A percentile compares a stretch with the other conserved stretches of the same genome.
phyloP scores from a whole-genome alignment of 768 basidiomycete species.

The Rhizopogon sp. region DNA sequence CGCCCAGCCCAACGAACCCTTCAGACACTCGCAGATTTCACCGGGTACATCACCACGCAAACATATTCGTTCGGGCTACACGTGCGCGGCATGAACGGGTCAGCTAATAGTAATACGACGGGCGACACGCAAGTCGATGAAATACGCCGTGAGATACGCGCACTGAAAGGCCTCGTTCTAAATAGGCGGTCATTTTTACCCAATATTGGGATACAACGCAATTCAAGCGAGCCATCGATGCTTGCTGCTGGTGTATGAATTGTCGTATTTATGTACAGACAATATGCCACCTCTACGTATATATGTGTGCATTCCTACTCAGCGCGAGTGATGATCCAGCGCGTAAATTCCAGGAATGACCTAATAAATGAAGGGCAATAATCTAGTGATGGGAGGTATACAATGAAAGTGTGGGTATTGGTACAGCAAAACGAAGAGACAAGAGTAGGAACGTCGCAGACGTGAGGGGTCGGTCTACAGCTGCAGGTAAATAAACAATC shows the following conservation, averaged over 20 bases:
- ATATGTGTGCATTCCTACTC: neutral
- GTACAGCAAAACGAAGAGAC: neutral
- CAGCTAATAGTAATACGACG: constrained; percentile 2
- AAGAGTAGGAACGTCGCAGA: neutral
- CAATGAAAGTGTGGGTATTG: neutral
- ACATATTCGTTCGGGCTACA: constrained; percentile 40
- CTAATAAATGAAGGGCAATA: neutral
- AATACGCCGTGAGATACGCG: constrained; percentile 65
- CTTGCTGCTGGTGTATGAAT: neutral
- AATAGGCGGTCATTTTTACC: constrained; percentile 49
- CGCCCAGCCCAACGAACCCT: constrained; percentile 54
- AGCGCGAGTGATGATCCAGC: neutral
- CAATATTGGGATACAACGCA: constrained; percentile 2
- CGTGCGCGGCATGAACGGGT: constrained; percentile 14
- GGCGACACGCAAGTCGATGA: constrained; percentile 55
- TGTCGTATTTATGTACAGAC: neutral
- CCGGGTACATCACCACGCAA: constrained; percentile 74
- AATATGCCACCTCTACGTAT: neutral
- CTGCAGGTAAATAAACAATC: neutral
- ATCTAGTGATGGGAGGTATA: neutral
- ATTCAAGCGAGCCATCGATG: constrained; percentile 1
- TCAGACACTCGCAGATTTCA: constrained; percentile 64
- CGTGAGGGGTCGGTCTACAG: neutral
- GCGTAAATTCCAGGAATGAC: neutral
- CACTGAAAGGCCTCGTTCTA: constrained; percentile 73